Evolutionary conservation across 2,329 filamentous ascomycete species (phyloP).

Genomic region (Ceratocystis smalleyi): DNA sequence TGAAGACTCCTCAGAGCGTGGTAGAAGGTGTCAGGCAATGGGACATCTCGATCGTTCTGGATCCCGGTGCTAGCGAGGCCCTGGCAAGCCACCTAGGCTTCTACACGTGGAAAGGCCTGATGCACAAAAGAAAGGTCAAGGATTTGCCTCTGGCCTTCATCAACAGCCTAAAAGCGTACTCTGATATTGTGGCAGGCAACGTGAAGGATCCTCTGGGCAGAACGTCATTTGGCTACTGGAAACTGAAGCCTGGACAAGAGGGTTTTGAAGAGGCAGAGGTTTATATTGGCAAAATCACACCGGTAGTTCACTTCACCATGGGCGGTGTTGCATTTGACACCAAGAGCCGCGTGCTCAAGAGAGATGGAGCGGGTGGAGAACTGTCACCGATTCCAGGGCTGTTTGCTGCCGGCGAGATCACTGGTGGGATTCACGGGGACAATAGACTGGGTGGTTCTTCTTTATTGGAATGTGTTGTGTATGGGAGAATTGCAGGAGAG

Average conservation of each 20-base stretch:
- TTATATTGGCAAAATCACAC: slow-evolving; percentile 44
- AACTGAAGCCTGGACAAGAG: slow-evolving; percentile 28
- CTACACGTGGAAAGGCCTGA: slow-evolving; percentile 46
- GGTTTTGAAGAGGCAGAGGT: slow-evolving; percentile 34
- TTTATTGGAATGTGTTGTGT: slow-evolving; percentile 47
- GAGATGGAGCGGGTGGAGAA: slow-evolving; percentile 22
- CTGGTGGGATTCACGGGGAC: slow-evolving; percentile 47
- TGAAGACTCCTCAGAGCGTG: slow-evolving; percentile 21
- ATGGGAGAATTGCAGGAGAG: slow-evolving; percentile 41
- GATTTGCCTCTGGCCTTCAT: slow-evolving; percentile 31
- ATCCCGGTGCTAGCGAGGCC: slow-evolving; percentile 40
- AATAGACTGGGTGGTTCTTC: slow-evolving; percentile 48
- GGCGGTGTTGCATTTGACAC: slow-evolving; percentile 44
- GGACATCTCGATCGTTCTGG: slow-evolving; percentile 42
- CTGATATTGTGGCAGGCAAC: slow-evolving; percentile 28
- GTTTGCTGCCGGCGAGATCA: slow-evolving; percentile 49
- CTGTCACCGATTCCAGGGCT: slow-evolving; percentile 36
- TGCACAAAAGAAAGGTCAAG: slow-evolving; percentile 39
- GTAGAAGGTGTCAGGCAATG: slow-evolving; percentile 33
- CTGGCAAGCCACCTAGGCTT: slow-evolving; percentile 43
- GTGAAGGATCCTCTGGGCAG: slow-evolving; percentile 33
- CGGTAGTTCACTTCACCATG: slow-evolving; percentile 53
- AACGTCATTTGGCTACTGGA: slow-evolving; percentile 40
- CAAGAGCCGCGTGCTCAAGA: slow-evolving; percentile 34
- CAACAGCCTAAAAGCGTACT: slow-evolving; percentile 34